Conservation (phyloP, 352 stramenopile species). For the Pythium apleroticum region DNA sequence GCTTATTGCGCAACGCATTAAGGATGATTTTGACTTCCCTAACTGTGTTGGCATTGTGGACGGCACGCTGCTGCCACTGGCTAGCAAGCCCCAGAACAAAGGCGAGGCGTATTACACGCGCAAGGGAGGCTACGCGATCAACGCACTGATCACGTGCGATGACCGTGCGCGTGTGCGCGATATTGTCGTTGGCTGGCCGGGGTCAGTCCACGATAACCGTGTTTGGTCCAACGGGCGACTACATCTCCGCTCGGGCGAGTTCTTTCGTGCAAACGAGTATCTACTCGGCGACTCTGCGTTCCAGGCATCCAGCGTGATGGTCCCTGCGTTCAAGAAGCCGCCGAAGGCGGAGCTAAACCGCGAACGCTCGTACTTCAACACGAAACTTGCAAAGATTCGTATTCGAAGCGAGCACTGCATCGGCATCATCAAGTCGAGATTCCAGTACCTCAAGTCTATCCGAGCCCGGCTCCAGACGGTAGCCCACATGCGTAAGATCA, state of each 20-base stretch:
- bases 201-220: slow-evolving; percentile 34
- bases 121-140: slow-evolving; percentile 29
- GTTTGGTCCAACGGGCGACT: slow-evolving; percentile 26
- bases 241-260: neutral
- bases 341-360: slow-evolving; percentile 1
- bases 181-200: slow-evolving; percentile 29
- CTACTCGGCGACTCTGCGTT: slow-evolving; percentile 34
- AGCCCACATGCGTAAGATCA: slow-evolving; percentile 3
- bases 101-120: slow-evolving; percentile 34
- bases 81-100: slow-evolving; percentile 21
- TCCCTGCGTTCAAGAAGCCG: slow-evolving; percentile 29
- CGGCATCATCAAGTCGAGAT: slow-evolving; percentile 25
- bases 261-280: slow-evolving; percentile 27
- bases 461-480: slow-evolving; percentile 11
- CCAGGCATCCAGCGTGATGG: slow-evolving; percentile 15
- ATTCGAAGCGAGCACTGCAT: slow-evolving; percentile 29
- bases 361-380: slow-evolving; percentile 24
- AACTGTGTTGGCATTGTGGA: slow-evolving; percentile 34
- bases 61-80: slow-evolving; percentile 28
- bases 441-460: slow-evolving; percentile 32
- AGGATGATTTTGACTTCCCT: slow-evolving; percentile 20
- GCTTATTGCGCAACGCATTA: neutral
- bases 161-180: slow-evolving; percentile 23
- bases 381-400: slow-evolving; percentile 20
- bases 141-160: slow-evolving; percentile 28